Evolutionary conservation across 768 basidiomycete species (phyloP).

Genomic region (Austroboletus festivus): DNA sequence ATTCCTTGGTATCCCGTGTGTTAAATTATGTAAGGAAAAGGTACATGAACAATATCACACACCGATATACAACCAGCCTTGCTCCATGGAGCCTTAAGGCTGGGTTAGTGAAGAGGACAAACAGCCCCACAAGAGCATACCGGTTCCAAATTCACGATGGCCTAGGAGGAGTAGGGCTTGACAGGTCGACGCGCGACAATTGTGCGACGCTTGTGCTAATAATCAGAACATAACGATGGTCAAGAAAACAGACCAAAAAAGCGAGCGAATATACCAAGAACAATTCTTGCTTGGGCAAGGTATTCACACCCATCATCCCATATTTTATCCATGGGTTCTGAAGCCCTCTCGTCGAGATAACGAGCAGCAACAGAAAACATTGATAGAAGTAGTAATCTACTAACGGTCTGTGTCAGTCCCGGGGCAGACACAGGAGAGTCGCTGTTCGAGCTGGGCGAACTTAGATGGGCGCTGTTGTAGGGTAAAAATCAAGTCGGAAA

Average conservation of each 20-base stretch:
- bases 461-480: slow-evolving; percentile 34
- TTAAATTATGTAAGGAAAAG: background rate
- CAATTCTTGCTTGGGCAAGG: slow-evolving; percentile 55
- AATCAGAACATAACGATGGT: slow-evolving; percentile 8
- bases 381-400: slow-evolving; percentile 67
- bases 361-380: slow-evolving; percentile 83
- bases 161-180: slow-evolving; percentile 79
- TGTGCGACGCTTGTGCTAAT: slow-evolving; percentile 61
- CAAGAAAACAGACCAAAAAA: background rate
- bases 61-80: slow-evolving; percentile 85
- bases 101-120: slow-evolving; percentile 9
- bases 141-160: slow-evolving; percentile 83
- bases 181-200: slow-evolving; percentile 69
- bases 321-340: slow-evolving; percentile 52
- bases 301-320: slow-evolving; percentile 71
- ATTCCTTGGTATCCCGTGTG: slow-evolving; percentile 41
- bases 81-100: slow-evolving; percentile 59
- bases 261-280: slow-evolving; percentile 51
- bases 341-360: slow-evolving; percentile 50
- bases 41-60: slow-evolving; percentile 4
- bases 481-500: slow-evolving; percentile 12
- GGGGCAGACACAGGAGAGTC: slow-evolving; percentile 20
- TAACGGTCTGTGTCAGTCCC: slow-evolving; percentile 60
- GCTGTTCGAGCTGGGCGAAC: slow-evolving; percentile 25
- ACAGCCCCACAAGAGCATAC: slow-evolving; percentile 33